A percentile compares a stretch with the other conserved stretches of the same genome.
Evolutionary conservation across 2,329 filamentous ascomycete genomes (phyloP).

Genomic region (Dactylonectria macrodidyma): DNA sequence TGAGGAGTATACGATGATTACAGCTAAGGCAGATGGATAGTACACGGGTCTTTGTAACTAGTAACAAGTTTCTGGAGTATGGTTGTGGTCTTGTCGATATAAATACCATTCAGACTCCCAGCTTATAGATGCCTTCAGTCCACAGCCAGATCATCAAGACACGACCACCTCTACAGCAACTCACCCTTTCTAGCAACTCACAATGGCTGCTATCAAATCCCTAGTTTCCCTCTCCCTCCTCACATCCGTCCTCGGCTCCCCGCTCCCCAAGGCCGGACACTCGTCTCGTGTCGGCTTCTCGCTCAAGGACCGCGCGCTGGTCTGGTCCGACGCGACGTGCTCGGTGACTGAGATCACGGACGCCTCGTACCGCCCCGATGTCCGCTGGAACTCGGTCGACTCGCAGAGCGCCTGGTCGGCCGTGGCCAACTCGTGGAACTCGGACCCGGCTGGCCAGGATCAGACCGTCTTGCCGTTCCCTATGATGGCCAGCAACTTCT

Average conservation of each 20-base stretch:
- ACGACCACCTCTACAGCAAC: neutral
- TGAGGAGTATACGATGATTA: neutral
- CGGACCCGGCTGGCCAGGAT: neutral
- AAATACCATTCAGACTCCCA: neutral
- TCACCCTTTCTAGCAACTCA: neutral
- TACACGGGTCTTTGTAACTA: neutral
- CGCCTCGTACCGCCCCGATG: constrained; percentile 10
- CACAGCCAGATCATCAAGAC: neutral
- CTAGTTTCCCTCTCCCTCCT: neutral
- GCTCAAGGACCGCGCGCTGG: neutral
- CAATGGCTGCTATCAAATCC: constrained; percentile 1
- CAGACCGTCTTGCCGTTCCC: constrained; percentile 12
- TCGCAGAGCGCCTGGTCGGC: constrained; percentile 4
- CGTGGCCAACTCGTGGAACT: constrained; percentile 20
- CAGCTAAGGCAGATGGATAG: neutral
- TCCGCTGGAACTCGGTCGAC: constrained; percentile 11
- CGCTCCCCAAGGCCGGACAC: neutral
- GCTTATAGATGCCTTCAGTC: neutral
- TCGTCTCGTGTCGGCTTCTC: neutral
- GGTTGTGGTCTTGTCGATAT: neutral
- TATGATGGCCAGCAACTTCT: constrained; percentile 23
- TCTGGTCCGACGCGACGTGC: constrained; percentile 12
- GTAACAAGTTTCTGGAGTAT: neutral
- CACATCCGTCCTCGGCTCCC: neutral
- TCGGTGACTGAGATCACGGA: constrained; percentile 13